phyloP scores from a whole-genome alignment of 305 asterid genomes.

The Solanum chacoense region DNA sequence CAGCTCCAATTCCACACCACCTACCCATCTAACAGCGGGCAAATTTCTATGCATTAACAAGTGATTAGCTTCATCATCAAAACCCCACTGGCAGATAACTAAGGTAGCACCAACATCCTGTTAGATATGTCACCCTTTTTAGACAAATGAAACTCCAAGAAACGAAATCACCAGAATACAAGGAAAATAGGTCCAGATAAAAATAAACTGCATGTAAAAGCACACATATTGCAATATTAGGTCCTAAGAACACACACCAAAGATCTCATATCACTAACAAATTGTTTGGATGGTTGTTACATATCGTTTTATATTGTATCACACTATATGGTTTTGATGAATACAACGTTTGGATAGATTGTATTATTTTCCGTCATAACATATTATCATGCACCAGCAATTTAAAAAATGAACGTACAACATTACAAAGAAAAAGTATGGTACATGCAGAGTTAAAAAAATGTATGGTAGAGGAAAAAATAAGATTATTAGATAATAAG shows the following conservation, averaged over 20 bases:
- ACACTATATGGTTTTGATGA: neutral
- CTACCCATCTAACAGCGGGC: slow-evolving; percentile 98
- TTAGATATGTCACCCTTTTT: neutral
- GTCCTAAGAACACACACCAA: neutral
- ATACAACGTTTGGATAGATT: neutral
- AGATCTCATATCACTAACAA: neutral
- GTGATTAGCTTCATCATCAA: slow-evolving; percentile 97
- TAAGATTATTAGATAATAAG: neutral
- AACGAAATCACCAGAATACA: neutral
- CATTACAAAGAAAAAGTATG: neutral
- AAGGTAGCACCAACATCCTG: slow-evolving; percentile 95
- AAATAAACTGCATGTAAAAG: neutral
- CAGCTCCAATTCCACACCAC: slow-evolving; percentile 92
- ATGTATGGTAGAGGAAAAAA: neutral
- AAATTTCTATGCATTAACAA: slow-evolving; percentile 75
- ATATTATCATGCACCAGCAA: neutral
- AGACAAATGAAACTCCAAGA: slow-evolving; percentile 1
- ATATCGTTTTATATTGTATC: neutral
- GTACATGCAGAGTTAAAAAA: neutral
- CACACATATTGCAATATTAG: neutral
- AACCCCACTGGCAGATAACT: slow-evolving; percentile 98
- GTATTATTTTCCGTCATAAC: neutral
- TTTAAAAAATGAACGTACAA: neutral
- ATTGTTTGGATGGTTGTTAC: neutral
- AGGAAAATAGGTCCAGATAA: neutral